Evolutionary conservation across 257 asterid genomes (phyloP).

Genomic region (Solanum infundibuliforme): DNA sequence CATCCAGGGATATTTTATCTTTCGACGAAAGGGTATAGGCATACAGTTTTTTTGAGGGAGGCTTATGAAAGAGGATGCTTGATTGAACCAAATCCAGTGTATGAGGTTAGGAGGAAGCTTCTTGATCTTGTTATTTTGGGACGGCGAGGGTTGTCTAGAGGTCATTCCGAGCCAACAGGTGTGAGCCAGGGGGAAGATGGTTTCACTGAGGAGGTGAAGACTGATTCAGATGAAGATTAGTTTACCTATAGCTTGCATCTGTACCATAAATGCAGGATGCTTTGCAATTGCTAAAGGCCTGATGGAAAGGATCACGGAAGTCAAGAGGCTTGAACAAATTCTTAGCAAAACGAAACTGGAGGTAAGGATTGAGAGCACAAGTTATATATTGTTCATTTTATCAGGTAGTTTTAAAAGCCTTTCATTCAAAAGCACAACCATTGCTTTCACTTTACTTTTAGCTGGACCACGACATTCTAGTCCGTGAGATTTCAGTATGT

Average conservation of each 20-base stretch:
- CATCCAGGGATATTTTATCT: slow-evolving; percentile 85
- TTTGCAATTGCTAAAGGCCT: background rate
- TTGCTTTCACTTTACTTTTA: background rate
- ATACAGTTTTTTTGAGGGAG: slow-evolving; percentile 77
- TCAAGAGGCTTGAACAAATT: background rate
- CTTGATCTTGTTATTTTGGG: slow-evolving; percentile 68
- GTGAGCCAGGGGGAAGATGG: slow-evolving; percentile 21
- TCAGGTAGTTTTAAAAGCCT: background rate
- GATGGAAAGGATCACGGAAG: background rate
- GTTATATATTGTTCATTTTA: background rate
- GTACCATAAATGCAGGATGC: background rate
- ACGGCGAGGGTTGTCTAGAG: slow-evolving; percentile 50
- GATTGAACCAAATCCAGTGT: slow-evolving; percentile 63
- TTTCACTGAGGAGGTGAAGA: slow-evolving; percentile 16
- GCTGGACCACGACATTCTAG: background rate
- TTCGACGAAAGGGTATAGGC: slow-evolving; percentile 80
- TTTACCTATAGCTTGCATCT: background rate
- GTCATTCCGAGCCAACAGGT: slow-evolving; percentile 10
- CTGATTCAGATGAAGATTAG: slow-evolving; percentile 4
- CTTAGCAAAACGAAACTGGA: background rate
- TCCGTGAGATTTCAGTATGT: background rate
- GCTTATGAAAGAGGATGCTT: slow-evolving; percentile 83
- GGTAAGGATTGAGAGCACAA: background rate
- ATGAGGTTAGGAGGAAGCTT: slow-evolving; percentile 76
- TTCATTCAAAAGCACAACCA: background rate